Evolutionary conservation across 2,329 filamentous ascomycete genomes (phyloP), one percentile per base, ranked within the genome.

Genomic region (Orbilia quercus): DNA sequence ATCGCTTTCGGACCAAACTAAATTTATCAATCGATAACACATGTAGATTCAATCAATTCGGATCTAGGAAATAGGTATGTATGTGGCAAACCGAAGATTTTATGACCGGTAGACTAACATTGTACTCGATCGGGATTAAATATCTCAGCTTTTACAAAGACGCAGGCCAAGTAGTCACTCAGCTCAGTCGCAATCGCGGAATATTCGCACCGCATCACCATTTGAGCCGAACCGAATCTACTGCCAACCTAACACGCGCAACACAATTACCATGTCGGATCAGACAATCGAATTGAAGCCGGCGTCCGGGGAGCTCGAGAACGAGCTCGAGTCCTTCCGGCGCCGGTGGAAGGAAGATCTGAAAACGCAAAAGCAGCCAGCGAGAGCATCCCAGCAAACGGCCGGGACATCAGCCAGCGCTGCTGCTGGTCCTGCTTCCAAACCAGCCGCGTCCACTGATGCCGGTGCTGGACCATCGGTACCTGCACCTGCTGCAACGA

Each of bases 291-390:
- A 60, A 20, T 18, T 45, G 23, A 66, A 73, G 55, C 60, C 54
- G 23, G 20, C 54, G 20, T 60, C 69, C 44, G 54, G 58, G 20
- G 54, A 59, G 38, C 69, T 73, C 70, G 66, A 59, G 50, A 74
- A 87, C 79, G 92, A 96, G 80, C 86, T 97, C 72, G 91, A 96
- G 81, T 89, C 86, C 48, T 97, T 97, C 82, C 89, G 94, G 76
- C 86, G 87, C 78, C 86, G 92, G 84, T 97, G 93, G 93, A 87
- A 88, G 70, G 89, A 91, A 77, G 93, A 97, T 18, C 40, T 73
- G 7, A 59, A 62, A 38, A 59, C 59, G 2, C 59, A 58, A 23
- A 77, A 78, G 51, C 76, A 79, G 71, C 67, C 78, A 20, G 63
- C 75, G 22, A 42, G 65, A 40, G 20, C 36, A 20, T 73, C 69